These are phyloP conservation scores for Cryoendolithus antarcticus DNA, from an alignment of 2,329 filamentous ascomycete genomes.

Conservation along the genomic window DNA sequence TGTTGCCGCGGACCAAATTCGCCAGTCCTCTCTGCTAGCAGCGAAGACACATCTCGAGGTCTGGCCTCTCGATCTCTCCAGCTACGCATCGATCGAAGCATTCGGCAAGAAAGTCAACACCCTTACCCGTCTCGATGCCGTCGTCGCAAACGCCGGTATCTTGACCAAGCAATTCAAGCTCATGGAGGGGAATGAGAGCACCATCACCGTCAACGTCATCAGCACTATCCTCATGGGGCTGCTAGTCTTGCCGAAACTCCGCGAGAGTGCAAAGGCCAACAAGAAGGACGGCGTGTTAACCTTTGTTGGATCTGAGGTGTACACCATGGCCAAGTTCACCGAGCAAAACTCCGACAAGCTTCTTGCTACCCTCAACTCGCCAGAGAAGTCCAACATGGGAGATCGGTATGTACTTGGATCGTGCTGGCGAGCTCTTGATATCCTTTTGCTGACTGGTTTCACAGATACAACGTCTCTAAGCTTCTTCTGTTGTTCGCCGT, in stretches of 20 bases:
- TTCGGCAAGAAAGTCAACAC: slow-evolving; percentile 15
- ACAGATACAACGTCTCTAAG: slow-evolving; percentile 31
- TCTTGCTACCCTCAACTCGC: slow-evolving; percentile 15
- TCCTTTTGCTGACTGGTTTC: slow-evolving; percentile 14
- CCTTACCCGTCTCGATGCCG: slow-evolving; percentile 13
- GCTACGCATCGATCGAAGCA: slow-evolving; percentile 20
- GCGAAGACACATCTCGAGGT: slow-evolving; percentile 24
- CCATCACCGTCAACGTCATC: slow-evolving; percentile 41
- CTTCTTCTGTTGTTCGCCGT: slow-evolving; percentile 32
- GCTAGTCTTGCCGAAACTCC: slow-evolving; percentile 38
- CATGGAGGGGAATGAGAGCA: slow-evolving; percentile 35
- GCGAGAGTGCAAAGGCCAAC: slow-evolving; percentile 26
- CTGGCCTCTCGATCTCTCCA: slow-evolving; percentile 30
- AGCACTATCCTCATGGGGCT: slow-evolving; percentile 36
- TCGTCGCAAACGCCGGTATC: slow-evolving; percentile 25
- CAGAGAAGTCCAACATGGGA: not conserved
- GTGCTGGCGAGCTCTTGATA: not conserved
- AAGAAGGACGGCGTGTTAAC: slow-evolving; percentile 8
- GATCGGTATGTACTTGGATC: not conserved
- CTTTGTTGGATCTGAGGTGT: slow-evolving; percentile 30
- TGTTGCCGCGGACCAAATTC: slow-evolving; percentile 25
- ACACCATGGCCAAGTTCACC: slow-evolving; percentile 18
- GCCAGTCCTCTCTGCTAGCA: not conserved
- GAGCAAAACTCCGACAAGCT: slow-evolving; percentile 15
- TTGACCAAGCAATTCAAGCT: slow-evolving; percentile 20